Base-by-base conservation (phyloP, 352 stramenopile genomes). In the Globisporangium mamillatum region DNA sequence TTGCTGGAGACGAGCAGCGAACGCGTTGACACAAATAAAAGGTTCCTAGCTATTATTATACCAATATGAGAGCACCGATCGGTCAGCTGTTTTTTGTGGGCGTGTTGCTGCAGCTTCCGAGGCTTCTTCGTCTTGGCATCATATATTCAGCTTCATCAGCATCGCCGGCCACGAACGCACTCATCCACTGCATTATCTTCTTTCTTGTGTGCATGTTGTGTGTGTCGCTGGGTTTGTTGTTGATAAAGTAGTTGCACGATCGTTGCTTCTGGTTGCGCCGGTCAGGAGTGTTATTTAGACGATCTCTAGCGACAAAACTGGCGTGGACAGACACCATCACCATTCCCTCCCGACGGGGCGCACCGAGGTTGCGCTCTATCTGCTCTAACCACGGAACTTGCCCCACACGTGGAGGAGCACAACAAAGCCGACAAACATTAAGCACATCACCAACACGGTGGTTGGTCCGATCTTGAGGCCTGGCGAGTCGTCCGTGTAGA, bases 361-460 rank as follows among this genome's bases (percentile, higher is more conserved):
- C 56, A 62, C 32, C 32, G 56, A 62, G 56, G 41, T 62, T 22
- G 32, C 56, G 32, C 56, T 62, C 56, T 62, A 62, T 62, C 27
- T 36, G 64, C 56, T 55, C 60, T 92, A 93, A 69, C 85, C 81
- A 74, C 87, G 94, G 84, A 99, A 98, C 81, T 99, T 99, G 75
- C 96, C 96, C 92, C 93, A 98, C 73, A 99, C 97, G 79, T 99
- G 96, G 68, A 99, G 89, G 70, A 99, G 82, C 68, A 99, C 96
- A 57, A 99, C 96, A 66, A 98, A 94, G 67, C 94, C 96, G 61
- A 99, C 95, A 77, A 99, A 99, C 64, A 93, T 88, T 66, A 99
- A 83, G 72, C 90, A 98, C 63, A 94, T 89, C 55, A 99, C 93
- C 70, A 99, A 86, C 72, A 99, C 95, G 22, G 93, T 98, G 56